Base-by-base conservation (phyloP, 2,329 filamentous ascomycete genomes). In the Xylariaceae sp. region DNA sequence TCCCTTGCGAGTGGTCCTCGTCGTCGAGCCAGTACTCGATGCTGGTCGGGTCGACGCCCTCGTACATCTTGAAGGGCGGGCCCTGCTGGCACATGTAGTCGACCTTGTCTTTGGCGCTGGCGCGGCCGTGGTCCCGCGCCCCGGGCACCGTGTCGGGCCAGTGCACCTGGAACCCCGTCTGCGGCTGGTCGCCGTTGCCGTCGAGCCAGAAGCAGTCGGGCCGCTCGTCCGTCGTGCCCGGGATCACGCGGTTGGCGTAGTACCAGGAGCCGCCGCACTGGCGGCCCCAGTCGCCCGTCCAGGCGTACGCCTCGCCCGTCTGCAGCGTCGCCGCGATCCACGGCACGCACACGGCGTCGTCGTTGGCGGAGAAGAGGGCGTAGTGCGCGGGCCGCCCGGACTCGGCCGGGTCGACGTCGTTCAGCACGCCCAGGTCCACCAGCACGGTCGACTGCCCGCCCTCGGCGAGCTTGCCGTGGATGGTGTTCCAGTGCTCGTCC, bases 131-230 rank as follows among this genome's bases (percentile, higher is more conserved):
- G 5, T 40, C 32, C 29, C 40, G 36, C 1, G 32, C 15, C 2
- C 42, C 39, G 7, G 38, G 13, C 12, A 28, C 19, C 33, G 35
- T 36, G 26, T 53, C 47, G 15, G 50, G 50, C 45, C 47, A 57
- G 43, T 55, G 52, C 5, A 55, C 32, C 27, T 57, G 53, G 32
- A 56, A 56, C 3, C 47, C 51, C 2, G 46, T 53, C 22, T 52
- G 43, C n/a, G 45, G 44, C 25, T 43, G 29, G 34, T 50, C 42
- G 27, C 42, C 37, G 29, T 52, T 42, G 11, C 18, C 34, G 38
- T 50, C 45, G 22, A 53, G 44, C 51, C 48, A 53, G 1, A 49
- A 13, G 25, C 48, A 53, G 35, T 46, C 39, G 8, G 42, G 44
- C 8, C 32, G 37, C 8, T 32, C 22, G 29, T 30, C 18, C 16